These are phyloP conservation scores for Aechmea fasciata DNA, from an alignment of 176 grass and related monocot genomes.

Conservation along the genomic window DNA sequence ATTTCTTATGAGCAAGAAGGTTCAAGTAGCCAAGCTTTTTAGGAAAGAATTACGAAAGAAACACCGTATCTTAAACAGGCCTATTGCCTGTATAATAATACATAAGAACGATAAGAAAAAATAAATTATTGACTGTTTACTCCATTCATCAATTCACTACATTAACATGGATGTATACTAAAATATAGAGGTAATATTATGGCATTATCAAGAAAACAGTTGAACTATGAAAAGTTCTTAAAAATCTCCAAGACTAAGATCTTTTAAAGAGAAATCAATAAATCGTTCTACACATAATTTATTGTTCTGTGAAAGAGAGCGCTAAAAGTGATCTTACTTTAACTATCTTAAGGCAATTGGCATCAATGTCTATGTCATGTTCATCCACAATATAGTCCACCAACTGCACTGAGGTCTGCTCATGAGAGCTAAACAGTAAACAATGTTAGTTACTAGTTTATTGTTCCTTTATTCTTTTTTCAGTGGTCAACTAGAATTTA, in stretches of 20 bases:
- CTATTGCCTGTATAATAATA: too few species aligned
- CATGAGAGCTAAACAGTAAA: slow-evolving; percentile 58
- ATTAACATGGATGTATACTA: too few species aligned
- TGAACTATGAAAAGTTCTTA: too few species aligned
- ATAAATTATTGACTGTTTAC: too few species aligned
- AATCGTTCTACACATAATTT: neutral
- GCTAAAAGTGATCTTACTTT: slow-evolving; percentile 46
- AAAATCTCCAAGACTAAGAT: too few species aligned
- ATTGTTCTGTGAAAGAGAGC: neutral
- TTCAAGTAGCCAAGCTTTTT: neutral
- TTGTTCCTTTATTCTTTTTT: neutral
- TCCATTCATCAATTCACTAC: too few species aligned
- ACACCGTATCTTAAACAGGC: neutral
- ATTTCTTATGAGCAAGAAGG: neutral
- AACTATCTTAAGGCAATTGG: slow-evolving; percentile 49
- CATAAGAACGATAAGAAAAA: too few species aligned
- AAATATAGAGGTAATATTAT: too few species aligned
- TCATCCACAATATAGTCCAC: slow-evolving; percentile 85
- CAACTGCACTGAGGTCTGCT: slow-evolving; percentile 63
- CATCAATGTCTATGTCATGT: slow-evolving; percentile 76
- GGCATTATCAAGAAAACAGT: too few species aligned
- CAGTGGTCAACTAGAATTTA: neutral
- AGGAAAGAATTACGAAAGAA: neutral
- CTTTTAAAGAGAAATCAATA: neutral
- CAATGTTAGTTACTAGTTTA: neutral